Conservation (phyloP, 495 filamentous ascomycete genomes). For the Sphaerosporella brunnea region DNA sequence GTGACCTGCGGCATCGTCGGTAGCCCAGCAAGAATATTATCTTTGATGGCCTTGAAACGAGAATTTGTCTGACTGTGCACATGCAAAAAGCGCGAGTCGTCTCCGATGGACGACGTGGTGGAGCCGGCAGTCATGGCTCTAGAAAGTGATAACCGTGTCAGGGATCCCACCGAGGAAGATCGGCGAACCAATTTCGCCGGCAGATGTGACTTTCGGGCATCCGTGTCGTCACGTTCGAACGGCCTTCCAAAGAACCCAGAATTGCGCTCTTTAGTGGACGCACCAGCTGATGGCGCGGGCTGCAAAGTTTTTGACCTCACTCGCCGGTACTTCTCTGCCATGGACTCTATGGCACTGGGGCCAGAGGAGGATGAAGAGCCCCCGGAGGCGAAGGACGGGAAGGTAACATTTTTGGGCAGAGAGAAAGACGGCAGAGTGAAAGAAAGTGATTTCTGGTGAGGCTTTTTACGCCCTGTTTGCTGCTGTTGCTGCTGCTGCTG, state of each 20-base stretch:
- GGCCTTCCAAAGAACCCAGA: not conserved
- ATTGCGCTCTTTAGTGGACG: not conserved
- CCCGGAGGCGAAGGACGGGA: not conserved
- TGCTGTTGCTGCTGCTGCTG: not conserved
- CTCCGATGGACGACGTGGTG: constrained; percentile 62
- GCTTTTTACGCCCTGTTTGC: not conserved
- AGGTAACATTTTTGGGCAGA: not conserved
- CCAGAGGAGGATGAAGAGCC: not conserved
- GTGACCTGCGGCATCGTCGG: constrained; percentile 48
- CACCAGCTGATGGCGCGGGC: not conserved
- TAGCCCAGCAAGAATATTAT: constrained; percentile 57
- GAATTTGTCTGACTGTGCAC: constrained; percentile 67
- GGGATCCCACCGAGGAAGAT: constrained; percentile 6
- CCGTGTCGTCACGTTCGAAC: constrained; percentile 6
- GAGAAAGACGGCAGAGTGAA: constrained; percentile 6
- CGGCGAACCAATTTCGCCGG: constrained; percentile 2
- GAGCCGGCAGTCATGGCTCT: constrained; percentile 29
- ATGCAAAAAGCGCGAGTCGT: constrained; percentile 68
- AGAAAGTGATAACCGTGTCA: not conserved
- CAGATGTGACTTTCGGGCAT: not conserved
- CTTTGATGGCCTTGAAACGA: constrained; percentile 76
- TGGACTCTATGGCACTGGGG: not conserved
- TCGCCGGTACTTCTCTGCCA: not conserved
- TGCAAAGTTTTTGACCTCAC: not conserved
- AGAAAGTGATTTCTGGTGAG: not conserved